phyloP scores from a whole-genome alignment of 1,284 basidiomycete genomes.

The Irpex lacteus region DNA sequence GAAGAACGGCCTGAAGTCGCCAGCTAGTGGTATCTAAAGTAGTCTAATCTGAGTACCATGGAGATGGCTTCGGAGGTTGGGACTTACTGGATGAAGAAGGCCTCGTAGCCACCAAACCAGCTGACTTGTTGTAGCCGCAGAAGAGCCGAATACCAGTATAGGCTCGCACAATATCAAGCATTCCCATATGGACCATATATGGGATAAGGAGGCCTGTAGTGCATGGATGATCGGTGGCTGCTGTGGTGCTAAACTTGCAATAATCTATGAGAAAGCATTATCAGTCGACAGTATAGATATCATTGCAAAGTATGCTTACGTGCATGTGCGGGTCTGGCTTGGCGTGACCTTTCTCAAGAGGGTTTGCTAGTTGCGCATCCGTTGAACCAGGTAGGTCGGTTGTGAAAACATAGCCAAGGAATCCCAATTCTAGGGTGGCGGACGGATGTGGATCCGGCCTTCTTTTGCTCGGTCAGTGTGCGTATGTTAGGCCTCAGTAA shows the following conservation, averaged over 20 bases:
- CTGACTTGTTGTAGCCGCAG: constrained; percentile 79
- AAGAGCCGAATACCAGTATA: constrained; percentile 80
- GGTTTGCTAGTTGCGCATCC: constrained; percentile 68
- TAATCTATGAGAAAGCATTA: constrained; percentile 39
- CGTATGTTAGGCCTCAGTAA: constrained; percentile 12
- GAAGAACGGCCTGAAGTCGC: constrained; percentile 91
- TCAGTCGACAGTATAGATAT: no score
- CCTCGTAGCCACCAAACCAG: constrained; percentile 91
- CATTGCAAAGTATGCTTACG: constrained; percentile 10
- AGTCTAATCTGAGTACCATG: no score
- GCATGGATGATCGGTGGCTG: constrained; percentile 68
- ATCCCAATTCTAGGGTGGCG: constrained; percentile 68
- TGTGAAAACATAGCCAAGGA: constrained; percentile 74
- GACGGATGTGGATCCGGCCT: constrained; percentile 72
- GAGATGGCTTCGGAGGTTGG: constrained; percentile 3
- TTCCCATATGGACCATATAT: constrained; percentile 95
- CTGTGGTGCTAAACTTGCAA: constrained; percentile 75
- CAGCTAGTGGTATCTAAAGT: constrained; percentile 74
- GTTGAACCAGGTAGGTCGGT: constrained; percentile 68
- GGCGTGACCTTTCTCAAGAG: constrained; percentile 9
- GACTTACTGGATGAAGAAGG: constrained; percentile 76
- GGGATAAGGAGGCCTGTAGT: constrained; percentile 73
- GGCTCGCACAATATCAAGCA: constrained; percentile 88
- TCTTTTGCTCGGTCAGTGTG: constrained; percentile 38
- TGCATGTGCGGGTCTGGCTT: constrained; percentile 20